Percentiles rank a stretch among this genome's conserved stretches.
These are phyloP conservation scores for Ormosia semicastrata DNA, from an alignment of 306 rosid genomes.

Conservation along the genomic window DNA sequence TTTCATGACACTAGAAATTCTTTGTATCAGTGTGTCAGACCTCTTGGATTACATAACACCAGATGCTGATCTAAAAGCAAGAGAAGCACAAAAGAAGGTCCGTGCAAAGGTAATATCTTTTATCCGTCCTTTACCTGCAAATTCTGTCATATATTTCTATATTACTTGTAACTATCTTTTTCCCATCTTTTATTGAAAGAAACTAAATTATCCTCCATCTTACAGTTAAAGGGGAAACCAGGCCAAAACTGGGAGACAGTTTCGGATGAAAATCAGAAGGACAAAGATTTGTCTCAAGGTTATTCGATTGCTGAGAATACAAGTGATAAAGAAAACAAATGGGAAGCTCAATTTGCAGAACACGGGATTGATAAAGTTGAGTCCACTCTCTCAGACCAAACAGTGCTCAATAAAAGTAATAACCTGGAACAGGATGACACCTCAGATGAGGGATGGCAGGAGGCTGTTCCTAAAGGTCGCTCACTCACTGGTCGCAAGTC, in stretches of 20 bases:
- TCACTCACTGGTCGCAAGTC: constrained; percentile 69
- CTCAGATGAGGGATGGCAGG: constrained; percentile 97
- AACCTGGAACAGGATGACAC: constrained; percentile 54
- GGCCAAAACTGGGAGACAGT: constrained; percentile 65
- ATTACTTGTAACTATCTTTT: background rate
- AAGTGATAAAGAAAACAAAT: constrained; percentile 79
- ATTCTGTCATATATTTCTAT: background rate
- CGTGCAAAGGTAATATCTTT: constrained; percentile 74
- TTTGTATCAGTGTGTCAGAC: constrained; percentile 79
- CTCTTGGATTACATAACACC: constrained; percentile 97
- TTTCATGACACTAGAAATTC: background rate
- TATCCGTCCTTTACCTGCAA: background rate
- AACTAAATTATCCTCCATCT: constrained; percentile 20
- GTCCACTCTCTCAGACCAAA: constrained; percentile 45
- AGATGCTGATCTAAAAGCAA: constrained; percentile 80
- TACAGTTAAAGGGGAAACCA: constrained; percentile 81
- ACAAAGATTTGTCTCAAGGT: constrained; percentile 45
- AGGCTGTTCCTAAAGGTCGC: constrained; percentile 94
- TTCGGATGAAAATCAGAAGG: constrained; percentile 69
- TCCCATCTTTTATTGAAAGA: background rate
- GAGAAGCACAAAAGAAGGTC: constrained; percentile 92
- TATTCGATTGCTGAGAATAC: constrained; percentile 51
- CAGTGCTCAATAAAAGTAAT: constrained; percentile 34
- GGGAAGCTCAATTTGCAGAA: constrained; percentile 53
- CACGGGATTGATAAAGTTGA: constrained; percentile 51